A percentile compares a stretch with the other conserved stretches of the same genome.
Evolutionary conservation across 306 rosid genomes (phyloP).

Genomic region (Malus sylvestris): DNA sequence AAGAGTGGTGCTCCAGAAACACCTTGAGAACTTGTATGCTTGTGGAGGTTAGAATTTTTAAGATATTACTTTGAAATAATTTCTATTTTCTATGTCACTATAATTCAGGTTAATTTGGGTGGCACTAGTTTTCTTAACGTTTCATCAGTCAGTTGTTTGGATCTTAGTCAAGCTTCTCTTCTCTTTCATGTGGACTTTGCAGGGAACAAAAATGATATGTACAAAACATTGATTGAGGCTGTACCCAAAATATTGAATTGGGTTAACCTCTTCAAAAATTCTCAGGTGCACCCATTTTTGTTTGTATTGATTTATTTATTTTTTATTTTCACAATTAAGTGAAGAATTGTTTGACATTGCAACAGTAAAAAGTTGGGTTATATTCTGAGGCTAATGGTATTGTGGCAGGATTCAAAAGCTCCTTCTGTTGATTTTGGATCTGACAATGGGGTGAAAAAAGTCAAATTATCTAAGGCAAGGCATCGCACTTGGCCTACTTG

Average conservation of each 20-base stretch:
- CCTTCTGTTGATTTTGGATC: slow-evolving; percentile 63
- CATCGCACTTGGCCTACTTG: slow-evolving; percentile 6
- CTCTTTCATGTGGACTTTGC: slow-evolving; percentile 21
- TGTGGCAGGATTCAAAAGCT: slow-evolving; percentile 45
- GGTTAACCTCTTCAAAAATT: slow-evolving; percentile 57
- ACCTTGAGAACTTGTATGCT: slow-evolving; percentile 80
- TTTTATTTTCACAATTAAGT: not conserved
- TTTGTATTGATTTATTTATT: not conserved
- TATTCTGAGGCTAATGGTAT: not conserved
- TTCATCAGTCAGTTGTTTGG: not conserved
- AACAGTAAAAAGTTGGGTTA: not conserved
- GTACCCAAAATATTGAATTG: slow-evolving; percentile 67
- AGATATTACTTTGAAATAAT: not conserved
- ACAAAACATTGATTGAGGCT: slow-evolving; percentile 55
- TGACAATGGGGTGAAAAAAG: slow-evolving; percentile 41
- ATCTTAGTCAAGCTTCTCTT: slow-evolving; percentile 11
- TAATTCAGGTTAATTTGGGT: not conserved
- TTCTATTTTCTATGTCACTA: not conserved
- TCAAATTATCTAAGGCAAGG: slow-evolving; percentile 77
- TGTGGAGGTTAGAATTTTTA: slow-evolving; percentile 56
- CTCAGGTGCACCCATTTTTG: slow-evolving; percentile 42
- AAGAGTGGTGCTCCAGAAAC: slow-evolving; percentile 46
- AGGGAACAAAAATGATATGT: slow-evolving; percentile 62
- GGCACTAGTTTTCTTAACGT: not conserved
- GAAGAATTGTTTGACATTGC: not conserved